A percentile compares a stretch with the other conserved stretches of the same genome.
Conservation (phyloP, 345 rosid genomes). For the Citrus inodora region DNA sequence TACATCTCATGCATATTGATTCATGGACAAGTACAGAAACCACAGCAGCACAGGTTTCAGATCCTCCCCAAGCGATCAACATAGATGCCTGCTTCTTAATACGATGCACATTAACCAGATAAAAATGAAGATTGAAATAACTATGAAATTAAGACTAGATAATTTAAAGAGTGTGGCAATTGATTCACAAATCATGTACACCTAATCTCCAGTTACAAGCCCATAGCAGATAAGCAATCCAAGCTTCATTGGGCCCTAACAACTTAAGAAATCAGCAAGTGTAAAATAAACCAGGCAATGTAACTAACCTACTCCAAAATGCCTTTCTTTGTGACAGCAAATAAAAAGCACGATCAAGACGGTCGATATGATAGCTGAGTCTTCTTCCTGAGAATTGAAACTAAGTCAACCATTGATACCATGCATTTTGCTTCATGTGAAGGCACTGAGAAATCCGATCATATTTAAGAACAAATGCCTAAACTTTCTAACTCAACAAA, state of each 20-base stretch:
- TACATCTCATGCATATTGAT: not conserved
- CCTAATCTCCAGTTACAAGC: not conserved
- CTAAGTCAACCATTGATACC: slow-evolving; percentile 9
- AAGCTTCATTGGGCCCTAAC: not conserved
- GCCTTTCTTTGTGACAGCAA: not conserved
- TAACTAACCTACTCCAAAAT: not conserved
- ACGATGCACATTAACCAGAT: not conserved
- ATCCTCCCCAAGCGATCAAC: not conserved
- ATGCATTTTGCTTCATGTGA: not conserved
- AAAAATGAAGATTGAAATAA: not conserved
- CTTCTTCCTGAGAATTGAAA: not conserved
- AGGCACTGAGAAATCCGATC: not conserved
- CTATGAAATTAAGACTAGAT: not conserved
- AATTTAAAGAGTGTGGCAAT: not conserved
- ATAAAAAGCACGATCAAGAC: not conserved
- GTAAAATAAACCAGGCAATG: not conserved
- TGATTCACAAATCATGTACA: not conserved
- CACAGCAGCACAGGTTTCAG: not conserved
- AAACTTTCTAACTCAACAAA: not conserved
- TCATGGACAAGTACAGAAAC: not conserved
- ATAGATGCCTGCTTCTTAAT: not conserved
- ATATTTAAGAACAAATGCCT: not conserved
- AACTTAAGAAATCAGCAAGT: not conserved
- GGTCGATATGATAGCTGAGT: not conserved
- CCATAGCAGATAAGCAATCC: not conserved